Evolutionary conservation across 2,329 filamentous ascomycete species (phyloP), one percentile per base, ranked within the genome.

Genomic region (Penicillium paneum): DNA sequence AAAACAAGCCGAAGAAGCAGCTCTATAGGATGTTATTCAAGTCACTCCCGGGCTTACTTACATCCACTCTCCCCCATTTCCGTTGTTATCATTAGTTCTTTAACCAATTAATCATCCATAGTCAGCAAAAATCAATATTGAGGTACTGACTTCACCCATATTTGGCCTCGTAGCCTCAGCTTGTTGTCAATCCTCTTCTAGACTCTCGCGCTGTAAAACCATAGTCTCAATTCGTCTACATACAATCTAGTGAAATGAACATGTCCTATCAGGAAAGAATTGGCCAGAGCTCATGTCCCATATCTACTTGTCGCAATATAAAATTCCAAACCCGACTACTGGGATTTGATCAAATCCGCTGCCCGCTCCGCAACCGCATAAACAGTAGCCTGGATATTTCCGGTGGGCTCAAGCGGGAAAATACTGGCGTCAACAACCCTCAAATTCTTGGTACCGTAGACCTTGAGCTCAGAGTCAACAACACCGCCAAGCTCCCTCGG

Each of bases 351-450:
- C 11, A 70, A 47, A 59, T 70, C 70, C 0, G 66, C 63, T 2
- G 64, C 68, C 43, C 66, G 66, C 56, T 72, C 69, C 0, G 67
- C 70, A 21, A 71, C 61, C 4, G 67, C 67, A 67, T 72, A 77
- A n/a, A 74, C 58, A 8, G 68, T 67, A 8, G 67, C 63, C 58
- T 72, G 67, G 15, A 74, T 69, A 62, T 75, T 72, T 2, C 69
- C 71, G 13, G 66, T 61, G 7, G 70, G 68, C 35, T 73, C 58
- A 26, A 74, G 59, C 1, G 71, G 71, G 29, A 73, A 65, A 13
- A 71, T 59, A 57, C 68, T 71, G 3, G 71, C 70, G 47, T 74
- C 72, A 10, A 71, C 68, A 5, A 74, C 66, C 4, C 72, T 60
- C 46, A 74, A 49, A 24, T 67, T 67, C 2, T 57, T 46, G 1